A percentile compares a stretch with the other conserved stretches of the same genome.
These are phyloP conservation scores for Phytophthora quininea DNA, from an alignment of 352 stramenopile genomes.

Conservation along the genomic window DNA sequence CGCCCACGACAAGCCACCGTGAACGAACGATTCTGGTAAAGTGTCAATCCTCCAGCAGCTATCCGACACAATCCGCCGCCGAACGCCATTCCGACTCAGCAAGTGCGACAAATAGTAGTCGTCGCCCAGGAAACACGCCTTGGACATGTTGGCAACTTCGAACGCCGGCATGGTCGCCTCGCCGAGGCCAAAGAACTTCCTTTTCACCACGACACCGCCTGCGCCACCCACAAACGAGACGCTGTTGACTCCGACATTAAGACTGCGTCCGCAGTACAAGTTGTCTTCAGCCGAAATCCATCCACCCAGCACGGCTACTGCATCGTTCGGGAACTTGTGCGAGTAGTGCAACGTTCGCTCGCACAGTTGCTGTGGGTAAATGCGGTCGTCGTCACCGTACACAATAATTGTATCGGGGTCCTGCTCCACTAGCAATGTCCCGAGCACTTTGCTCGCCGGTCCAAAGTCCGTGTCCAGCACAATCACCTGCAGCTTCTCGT, in stretches of 20 bases:
- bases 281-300: conserved; percentile 57
- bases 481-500: conserved; percentile 41
- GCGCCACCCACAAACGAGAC: conserved; percentile 67
- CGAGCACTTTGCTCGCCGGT: conserved; percentile 58
- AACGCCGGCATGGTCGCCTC: conserved; percentile 43
- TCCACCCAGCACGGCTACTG: conserved; percentile 51
- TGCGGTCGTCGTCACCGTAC: conserved; percentile 58
- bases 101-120: conserved; percentile 65
- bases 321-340: conserved; percentile 52
- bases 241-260: conserved; percentile 53
- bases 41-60: conserved; percentile 57
- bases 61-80: conserved; percentile 52
- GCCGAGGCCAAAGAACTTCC: conserved; percentile 52
- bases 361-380: conserved; percentile 47
- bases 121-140: conserved; percentile 55
- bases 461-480: conserved; percentile 62
- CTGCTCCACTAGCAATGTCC: conserved; percentile 53
- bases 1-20: conserved; percentile 40
- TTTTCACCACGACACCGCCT: conserved; percentile 48
- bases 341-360: conserved; percentile 50
- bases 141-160: conserved; percentile 48
- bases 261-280: conserved; percentile 58
- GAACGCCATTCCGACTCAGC: conserved; percentile 43
- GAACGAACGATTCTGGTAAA: conserved; percentile 26
- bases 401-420: conserved; percentile 68